A percentile compares a stretch with the other conserved stretches of the same genome.
These are phyloP conservation scores for Cavenderia fasciculata DNA, from an alignment of 78 protist species.

Conservation along the genomic window DNA sequence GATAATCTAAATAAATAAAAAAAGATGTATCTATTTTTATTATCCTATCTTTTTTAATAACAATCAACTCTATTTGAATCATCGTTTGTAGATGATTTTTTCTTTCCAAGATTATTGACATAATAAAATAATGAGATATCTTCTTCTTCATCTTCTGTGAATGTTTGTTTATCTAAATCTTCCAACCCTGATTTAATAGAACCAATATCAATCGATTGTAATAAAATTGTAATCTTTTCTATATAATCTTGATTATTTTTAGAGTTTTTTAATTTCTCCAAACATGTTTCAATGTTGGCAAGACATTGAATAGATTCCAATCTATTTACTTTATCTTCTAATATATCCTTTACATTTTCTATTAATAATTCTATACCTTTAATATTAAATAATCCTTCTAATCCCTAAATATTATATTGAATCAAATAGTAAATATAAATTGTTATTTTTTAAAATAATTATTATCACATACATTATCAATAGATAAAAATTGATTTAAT, in stretches of 20 bases:
- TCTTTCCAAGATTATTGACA: not conserved
- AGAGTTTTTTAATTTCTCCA: not conserved
- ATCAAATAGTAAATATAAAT: not conserved
- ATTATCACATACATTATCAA: not conserved
- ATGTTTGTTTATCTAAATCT: not conserved
- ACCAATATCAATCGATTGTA: not conserved
- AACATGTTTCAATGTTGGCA: not conserved
- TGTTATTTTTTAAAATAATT: not conserved
- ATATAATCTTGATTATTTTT: not conserved
- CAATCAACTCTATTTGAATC: conserved; percentile 20
- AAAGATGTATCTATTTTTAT: no score
- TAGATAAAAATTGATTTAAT: not conserved
- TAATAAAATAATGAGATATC: conserved; percentile 24
- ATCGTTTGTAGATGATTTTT: not conserved
- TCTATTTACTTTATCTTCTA: conserved; percentile 48
- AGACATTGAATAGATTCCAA: conserved; percentile 1
- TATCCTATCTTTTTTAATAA: no score
- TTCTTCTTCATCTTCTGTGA: conserved; percentile 45
- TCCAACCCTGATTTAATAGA: not conserved
- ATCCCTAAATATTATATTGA: not conserved
- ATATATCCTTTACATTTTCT: not conserved
- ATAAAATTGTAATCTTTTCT: not conserved
- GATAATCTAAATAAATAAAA: no score
- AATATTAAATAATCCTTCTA: not conserved
- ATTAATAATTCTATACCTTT: not conserved